A percentile compares a stretch with the other conserved stretches of the same genome.
Conservation (phyloP, 2,329 filamentous ascomycete genomes). For the Xylariales sp. region DNA sequence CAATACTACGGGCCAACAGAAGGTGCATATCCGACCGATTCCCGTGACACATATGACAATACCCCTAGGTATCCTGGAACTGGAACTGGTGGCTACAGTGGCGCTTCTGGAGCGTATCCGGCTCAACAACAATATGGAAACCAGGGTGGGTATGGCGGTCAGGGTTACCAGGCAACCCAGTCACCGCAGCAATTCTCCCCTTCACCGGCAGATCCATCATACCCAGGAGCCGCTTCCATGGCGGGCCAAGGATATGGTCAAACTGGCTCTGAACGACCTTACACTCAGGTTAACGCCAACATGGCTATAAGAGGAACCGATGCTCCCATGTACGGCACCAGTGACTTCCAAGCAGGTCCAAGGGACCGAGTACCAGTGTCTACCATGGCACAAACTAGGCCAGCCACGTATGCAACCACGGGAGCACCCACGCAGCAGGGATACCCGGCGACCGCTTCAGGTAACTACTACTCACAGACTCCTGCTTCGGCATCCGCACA, state of each 20-base stretch:
- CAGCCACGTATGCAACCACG: constrained; percentile 26
- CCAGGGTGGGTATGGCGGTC: constrained; percentile 24
- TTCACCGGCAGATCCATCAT: constrained; percentile 19
- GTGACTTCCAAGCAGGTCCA: constrained; percentile 17
- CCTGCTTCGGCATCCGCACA: constrained; percentile 26
- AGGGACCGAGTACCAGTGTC: constrained; percentile 20
- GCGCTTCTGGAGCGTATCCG: constrained; percentile 33
- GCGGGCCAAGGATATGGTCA: constrained; percentile 21
- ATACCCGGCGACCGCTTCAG: constrained; percentile 20
- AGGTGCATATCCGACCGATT: constrained; percentile 21
- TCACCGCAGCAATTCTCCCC: constrained; percentile 20
- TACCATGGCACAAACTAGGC: constrained; percentile 21
- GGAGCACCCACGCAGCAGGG: constrained; percentile 19
- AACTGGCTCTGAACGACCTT: constrained; percentile 22
- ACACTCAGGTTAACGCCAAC: constrained; percentile 23
- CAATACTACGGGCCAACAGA: constrained; percentile 44
- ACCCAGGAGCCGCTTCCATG: constrained; percentile 17
- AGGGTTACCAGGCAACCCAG: constrained; percentile 20
- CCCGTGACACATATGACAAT: constrained; percentile 35
- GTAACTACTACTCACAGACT: constrained; percentile 26
- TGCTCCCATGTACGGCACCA: constrained; percentile 16
- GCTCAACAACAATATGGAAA: constrained; percentile 21
- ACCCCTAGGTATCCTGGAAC: constrained; percentile 46
- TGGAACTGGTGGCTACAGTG: constrained; percentile 44
- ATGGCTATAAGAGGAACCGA: constrained; percentile 12